Evolutionary conservation across 208 protist species (phyloP), one percentile per base, ranked within the genome.

Genomic region (Angomonas ambiguus): DNA sequence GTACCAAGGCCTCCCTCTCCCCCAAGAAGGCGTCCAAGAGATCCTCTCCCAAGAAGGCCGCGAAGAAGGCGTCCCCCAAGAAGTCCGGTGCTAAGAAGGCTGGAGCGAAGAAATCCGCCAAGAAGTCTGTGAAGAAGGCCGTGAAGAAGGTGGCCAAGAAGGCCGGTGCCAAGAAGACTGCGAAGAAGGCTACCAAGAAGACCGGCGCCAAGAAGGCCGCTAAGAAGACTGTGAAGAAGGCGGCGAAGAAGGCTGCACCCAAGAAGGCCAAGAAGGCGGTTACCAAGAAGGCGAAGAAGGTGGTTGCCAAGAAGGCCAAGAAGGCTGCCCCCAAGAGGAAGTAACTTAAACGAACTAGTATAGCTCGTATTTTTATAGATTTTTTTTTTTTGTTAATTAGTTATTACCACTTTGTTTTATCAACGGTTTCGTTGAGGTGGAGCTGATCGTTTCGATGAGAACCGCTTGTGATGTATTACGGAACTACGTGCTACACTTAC

Each of bases 151-250:
- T 63, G n/a, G 48, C 27, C 38, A 25, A 61, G 20, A 65, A 67
- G 45, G 49, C 33, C n/a, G 53, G 34, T 53, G 35, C 51, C 13
- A 30, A 10, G n/a, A 32, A 45, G 30, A 48, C 20, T 41, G 25
- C 59, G 49, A 48, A 68, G 62, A 18, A 24, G 28, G 62, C 63
- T 30, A 32, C 65, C 51, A 64, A 62, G 45, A 76, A 76, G 67
- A 67, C 60, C 16, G 53, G 67, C 53, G 62, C 71, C n/a, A 77
- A 75, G 69, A 80, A 80, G 74, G 59, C 57, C 20, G 64, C 57
- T 4, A 76, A 76, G 70, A 69, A 71, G 64, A 18, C 59, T 27
- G 45, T 32, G 22, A 60, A 64, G 59, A 67, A 71, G 56, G 25
- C 73, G 16, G 53, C 24, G 24, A 28, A 59, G 25, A 67, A 66